phyloP scores from a whole-genome alignment of 2,329 filamentous ascomycete genomes.

The Penicillium hesseltinei region DNA sequence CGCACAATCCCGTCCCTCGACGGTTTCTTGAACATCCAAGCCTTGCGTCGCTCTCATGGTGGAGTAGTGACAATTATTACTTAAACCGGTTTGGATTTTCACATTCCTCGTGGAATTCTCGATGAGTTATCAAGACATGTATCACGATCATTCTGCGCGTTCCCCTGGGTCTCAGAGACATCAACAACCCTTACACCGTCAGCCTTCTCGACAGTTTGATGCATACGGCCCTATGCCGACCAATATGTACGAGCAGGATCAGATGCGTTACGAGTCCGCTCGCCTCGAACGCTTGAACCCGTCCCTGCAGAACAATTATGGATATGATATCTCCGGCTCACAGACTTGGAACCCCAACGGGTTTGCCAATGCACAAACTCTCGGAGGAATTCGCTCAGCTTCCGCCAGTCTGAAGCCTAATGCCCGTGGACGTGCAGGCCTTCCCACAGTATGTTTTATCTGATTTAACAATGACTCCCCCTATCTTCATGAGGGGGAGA shows the following conservation, averaged over 20 bases:
- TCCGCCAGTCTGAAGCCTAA: constrained; percentile 57
- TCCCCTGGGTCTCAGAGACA: constrained; percentile 72
- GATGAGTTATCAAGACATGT: constrained; percentile 51
- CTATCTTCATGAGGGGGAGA: neutral
- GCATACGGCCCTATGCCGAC: constrained; percentile 64
- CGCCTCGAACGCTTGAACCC: constrained; percentile 58
- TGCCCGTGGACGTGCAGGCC: constrained; percentile 56
- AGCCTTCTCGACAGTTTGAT: constrained; percentile 76
- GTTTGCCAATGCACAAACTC: constrained; percentile 63
- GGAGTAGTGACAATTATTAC: constrained; percentile 23
- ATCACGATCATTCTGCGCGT: constrained; percentile 66
- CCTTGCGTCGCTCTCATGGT: constrained; percentile 32
- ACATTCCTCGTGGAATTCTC: constrained; percentile 33
- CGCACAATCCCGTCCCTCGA: constrained; percentile 15
- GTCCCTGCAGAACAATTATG: constrained; percentile 59
- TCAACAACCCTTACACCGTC: constrained; percentile 64
- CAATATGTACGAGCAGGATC: constrained; percentile 68
- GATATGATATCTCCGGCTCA: constrained; percentile 66
- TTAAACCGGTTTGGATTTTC: constrained; percentile 26
- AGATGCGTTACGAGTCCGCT: constrained; percentile 57
- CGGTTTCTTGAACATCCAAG: constrained; percentile 7
- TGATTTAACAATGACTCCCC: neutral
- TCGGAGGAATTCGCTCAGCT: constrained; percentile 62
- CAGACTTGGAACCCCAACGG: constrained; percentile 78
- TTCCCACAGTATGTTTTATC: constrained; percentile 67